These are phyloP conservation scores for Gossypium rotundifolium DNA, from an alignment of 345 rosid species.

Conservation along the genomic window DNA sequence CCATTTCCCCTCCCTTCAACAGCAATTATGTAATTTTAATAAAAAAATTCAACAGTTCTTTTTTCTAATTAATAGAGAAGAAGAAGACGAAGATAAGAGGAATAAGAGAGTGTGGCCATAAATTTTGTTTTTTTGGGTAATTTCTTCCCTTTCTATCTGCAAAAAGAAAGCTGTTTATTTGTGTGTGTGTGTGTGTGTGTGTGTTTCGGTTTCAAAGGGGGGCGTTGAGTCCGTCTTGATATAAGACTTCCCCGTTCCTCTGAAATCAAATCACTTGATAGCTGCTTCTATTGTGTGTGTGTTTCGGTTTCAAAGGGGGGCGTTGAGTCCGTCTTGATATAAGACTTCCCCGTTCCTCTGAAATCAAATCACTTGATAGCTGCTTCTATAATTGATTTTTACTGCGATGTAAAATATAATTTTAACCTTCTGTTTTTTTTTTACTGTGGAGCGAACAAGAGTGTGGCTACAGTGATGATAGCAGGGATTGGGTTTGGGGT, in stretches of 20 bases:
- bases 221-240: background rate
- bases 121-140: constrained; percentile 11
- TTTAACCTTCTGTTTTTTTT: background rate
- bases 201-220: background rate
- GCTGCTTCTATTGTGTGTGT: background rate
- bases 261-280: background rate
- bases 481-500: constrained; percentile 12
- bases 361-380: background rate
- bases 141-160: constrained; percentile 6
- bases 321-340: background rate
- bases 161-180: background rate
- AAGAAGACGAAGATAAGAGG: constrained; percentile 16
- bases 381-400: background rate
- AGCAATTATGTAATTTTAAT: background rate
- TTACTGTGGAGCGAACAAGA: constrained; percentile 17
- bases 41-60: background rate
- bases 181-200: background rate
- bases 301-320: background rate
- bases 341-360: constrained; percentile 11
- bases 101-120: constrained; percentile 41
- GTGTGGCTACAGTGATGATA: background rate
- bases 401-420: background rate
- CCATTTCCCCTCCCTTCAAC: constrained; percentile 24
- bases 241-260: constrained; percentile 10
- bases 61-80: background rate